A percentile compares a stretch with the other conserved stretches of the same genome.
phyloP scores from a whole-genome alignment of 768 basidiomycete genomes.

The Leccinum variicolor region DNA sequence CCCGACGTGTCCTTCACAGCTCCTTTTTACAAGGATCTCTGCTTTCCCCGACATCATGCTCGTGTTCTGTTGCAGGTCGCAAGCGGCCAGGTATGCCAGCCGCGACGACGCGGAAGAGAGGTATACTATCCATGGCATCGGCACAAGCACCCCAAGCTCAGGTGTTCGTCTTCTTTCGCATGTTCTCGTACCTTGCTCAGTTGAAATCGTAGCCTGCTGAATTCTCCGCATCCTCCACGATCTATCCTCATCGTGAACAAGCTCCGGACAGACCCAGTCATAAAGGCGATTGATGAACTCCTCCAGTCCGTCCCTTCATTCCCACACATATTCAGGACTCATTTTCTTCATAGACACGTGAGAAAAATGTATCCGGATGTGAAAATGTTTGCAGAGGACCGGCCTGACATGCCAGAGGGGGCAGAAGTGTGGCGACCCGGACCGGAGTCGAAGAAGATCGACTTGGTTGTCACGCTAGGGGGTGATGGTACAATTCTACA shows the following conservation, averaged over 20 bases:
- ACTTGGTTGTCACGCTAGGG: slow-evolving; percentile 87
- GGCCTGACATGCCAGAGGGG: slow-evolving; percentile 60
- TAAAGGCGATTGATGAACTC: slow-evolving; percentile 71
- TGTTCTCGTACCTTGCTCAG: slow-evolving; percentile 19
- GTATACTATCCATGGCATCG: slow-evolving; percentile 11
- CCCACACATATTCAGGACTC: neutral
- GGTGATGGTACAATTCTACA: slow-evolving; percentile 96
- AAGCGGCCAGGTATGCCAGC: neutral
- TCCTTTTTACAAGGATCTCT: slow-evolving; percentile 16
- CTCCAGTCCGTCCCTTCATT: slow-evolving; percentile 48
- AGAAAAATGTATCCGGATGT: slow-evolving; percentile 55
- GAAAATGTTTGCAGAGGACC: slow-evolving; percentile 63
- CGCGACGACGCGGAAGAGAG: slow-evolving; percentile 5
- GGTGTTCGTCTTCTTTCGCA: slow-evolving; percentile 18
- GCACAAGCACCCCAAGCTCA: slow-evolving; percentile 7
- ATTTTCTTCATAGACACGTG: slow-evolving; percentile 46
- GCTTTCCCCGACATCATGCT: slow-evolving; percentile 1
- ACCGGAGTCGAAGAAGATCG: slow-evolving; percentile 59
- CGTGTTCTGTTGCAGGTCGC: neutral
- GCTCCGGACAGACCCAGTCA: slow-evolving; percentile 71
- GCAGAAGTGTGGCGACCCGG: slow-evolving; percentile 61
- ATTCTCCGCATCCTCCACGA: slow-evolving; percentile 42
- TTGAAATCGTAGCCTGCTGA: slow-evolving; percentile 24
- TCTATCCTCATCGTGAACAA: slow-evolving; percentile 79
- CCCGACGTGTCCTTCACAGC: slow-evolving; percentile 20